Conservation (phyloP, 2,329 filamentous ascomycete genomes). For the Xylariaceae sp. region DNA sequence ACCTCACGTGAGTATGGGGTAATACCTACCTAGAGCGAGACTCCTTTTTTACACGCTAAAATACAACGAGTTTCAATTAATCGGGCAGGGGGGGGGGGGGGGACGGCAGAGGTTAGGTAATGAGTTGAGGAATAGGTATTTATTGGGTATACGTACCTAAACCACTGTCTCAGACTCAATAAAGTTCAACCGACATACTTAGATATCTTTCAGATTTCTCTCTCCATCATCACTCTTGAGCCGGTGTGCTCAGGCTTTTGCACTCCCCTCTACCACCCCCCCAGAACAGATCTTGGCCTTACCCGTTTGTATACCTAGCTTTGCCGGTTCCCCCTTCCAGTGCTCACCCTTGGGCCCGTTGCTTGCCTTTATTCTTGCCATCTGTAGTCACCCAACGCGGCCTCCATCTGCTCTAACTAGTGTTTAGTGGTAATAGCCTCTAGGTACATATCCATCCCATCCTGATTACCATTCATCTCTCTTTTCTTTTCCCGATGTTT, state of each 20-base stretch:
- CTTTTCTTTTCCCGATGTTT: conserved; percentile 2
- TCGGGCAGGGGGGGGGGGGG: no score
- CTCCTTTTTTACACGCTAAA: no score
- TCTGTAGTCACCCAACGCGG: not conserved
- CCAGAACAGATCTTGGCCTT: not conserved
- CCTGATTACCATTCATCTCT: not conserved
- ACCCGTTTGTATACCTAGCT: not conserved
- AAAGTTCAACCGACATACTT: not conserved
- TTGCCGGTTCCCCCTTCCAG: not conserved
- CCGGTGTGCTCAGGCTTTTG: conserved; percentile 5
- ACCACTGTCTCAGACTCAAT: not conserved
- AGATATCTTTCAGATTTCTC: not conserved
- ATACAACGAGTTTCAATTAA: not conserved
- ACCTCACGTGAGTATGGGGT: conserved; percentile 1
- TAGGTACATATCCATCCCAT: not conserved
- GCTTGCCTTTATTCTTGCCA: not conserved
- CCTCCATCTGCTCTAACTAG: not conserved
- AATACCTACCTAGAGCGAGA: not conserved
- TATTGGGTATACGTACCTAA: not conserved
- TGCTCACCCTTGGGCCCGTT: not conserved
- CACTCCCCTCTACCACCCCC: conserved; percentile 4
- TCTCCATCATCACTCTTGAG: conserved; percentile 5
- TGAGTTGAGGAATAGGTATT: not conserved
- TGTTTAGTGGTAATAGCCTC: conserved; percentile 3
- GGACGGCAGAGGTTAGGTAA: not conserved